Evolutionary conservation across 371 early-diverging fungal species (phyloP).

Genomic region (Phascolomyces articulosus): DNA sequence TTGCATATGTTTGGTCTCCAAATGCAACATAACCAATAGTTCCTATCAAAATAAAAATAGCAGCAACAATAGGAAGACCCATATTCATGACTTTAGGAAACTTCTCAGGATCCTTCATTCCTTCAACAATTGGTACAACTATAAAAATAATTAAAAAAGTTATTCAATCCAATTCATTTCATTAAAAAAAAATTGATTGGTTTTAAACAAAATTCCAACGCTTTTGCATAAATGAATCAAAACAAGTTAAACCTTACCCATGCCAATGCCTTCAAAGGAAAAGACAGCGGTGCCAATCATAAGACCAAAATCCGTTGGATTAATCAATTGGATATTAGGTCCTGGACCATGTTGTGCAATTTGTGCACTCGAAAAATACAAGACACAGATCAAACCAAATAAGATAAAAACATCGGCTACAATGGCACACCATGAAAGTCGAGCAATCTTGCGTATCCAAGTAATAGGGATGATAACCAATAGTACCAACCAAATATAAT

Average conservation of each 20-base stretch:
- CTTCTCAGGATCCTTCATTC: conserved; percentile 63
- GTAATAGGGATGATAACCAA: conserved; percentile 77
- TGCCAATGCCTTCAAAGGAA: conserved; percentile 81
- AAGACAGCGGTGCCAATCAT: conserved; percentile 88
- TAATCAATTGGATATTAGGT: conserved; percentile 48
- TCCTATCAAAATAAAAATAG: conserved; percentile 70
- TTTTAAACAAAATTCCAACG: background rate
- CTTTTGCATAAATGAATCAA: too few species aligned
- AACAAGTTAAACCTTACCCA: conserved; percentile 17
- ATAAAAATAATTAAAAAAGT: conserved; percentile 9
- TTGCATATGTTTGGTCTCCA: conserved; percentile 71
- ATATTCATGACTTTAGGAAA: conserved; percentile 65
- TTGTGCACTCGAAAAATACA: conserved; percentile 61
- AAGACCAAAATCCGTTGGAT: conserved; percentile 59
- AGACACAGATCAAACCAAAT: conserved; percentile 72
- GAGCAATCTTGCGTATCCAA: conserved; percentile 77
- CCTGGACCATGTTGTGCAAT: conserved; percentile 62
- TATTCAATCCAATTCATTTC: background rate
- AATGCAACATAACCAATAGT: conserved; percentile 74
- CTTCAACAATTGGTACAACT: conserved; percentile 61
- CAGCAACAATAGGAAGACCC: conserved; percentile 62
- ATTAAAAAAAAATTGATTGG: background rate
- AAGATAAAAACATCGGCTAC: conserved; percentile 84
- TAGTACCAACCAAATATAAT: conserved; percentile 73
- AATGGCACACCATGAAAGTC: conserved; percentile 71